Percentiles rank a stretch among this genome's conserved stretches.
phyloP scores from a whole-genome alignment of 2,329 filamentous ascomycete genomes.

The Aquanectria penicillioides region DNA sequence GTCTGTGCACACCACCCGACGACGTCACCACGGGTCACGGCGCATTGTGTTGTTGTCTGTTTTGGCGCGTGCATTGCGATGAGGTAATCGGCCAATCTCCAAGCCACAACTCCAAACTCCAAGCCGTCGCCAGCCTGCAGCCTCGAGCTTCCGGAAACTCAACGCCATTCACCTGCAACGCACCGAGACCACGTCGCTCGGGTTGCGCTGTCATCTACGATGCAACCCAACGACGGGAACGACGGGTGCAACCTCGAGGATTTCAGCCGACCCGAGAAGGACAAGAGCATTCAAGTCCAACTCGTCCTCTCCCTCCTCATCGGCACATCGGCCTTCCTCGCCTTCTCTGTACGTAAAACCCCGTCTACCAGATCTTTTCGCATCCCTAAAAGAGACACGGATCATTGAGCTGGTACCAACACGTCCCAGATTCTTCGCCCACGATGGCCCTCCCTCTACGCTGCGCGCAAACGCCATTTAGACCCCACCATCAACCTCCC shows the following conservation, averaged over 20 bases:
- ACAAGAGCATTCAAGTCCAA: slow-evolving; percentile 68
- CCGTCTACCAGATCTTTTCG: no score
- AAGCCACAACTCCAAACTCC: neutral
- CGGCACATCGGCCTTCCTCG: slow-evolving; percentile 75
- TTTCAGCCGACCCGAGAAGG: slow-evolving; percentile 37
- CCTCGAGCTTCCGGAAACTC: neutral
- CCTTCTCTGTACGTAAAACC: slow-evolving; percentile 80
- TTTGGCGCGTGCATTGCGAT: neutral
- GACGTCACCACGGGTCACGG: slow-evolving; percentile 23
- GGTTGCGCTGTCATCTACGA: slow-evolving; percentile 3
- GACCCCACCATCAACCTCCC: slow-evolving; percentile 72
- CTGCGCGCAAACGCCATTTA: slow-evolving; percentile 83
- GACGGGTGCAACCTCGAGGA: slow-evolving; percentile 38
- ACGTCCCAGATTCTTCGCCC: slow-evolving; percentile 77
- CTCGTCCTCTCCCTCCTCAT: slow-evolving; percentile 77
- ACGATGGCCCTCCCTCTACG: slow-evolving; percentile 91
- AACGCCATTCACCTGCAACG: neutral
- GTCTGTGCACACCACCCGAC: slow-evolving; percentile 17
- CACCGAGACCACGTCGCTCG: neutral
- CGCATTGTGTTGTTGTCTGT: no score
- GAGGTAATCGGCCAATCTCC: slow-evolving; percentile 8
- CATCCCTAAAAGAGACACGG: neutral
- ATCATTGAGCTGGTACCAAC: neutral
- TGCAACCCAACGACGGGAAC: slow-evolving; percentile 14
- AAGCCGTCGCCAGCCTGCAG: slow-evolving; percentile 7